Conservation (phyloP, 2,329 filamentous ascomycete species). For the Pleomassaria siparia region DNA sequence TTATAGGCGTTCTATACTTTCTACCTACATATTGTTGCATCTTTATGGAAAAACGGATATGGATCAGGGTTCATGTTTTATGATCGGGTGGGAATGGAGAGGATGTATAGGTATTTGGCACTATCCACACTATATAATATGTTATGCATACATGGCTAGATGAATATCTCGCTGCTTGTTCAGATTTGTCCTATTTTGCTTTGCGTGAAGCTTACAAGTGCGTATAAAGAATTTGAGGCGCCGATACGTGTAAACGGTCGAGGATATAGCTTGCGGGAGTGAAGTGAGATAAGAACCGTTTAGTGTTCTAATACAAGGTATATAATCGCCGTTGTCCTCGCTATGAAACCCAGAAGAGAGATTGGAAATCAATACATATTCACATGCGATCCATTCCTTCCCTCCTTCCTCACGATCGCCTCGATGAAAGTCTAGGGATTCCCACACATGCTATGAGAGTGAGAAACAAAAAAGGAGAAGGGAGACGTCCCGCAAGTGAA, state of each 20-base stretch:
- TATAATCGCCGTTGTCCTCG: background rate
- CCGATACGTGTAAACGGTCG: no score
- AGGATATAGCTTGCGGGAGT: no score
- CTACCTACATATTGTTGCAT: background rate
- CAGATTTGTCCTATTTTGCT: no score
- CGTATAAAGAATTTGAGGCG: no score
- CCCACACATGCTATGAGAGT: background rate
- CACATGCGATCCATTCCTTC: no score
- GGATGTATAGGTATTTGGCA: no score
- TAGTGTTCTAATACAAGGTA: background rate
- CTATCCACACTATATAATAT: no score
- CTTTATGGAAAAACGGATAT: background rate
- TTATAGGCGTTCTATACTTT: background rate
- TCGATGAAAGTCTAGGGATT: background rate
- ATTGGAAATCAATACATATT: background rate
- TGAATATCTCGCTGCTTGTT: no score
- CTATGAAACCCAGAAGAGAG: background rate
- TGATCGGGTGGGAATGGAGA: no score
- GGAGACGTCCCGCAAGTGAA: background rate
- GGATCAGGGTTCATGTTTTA: background rate
- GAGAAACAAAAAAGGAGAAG: background rate
- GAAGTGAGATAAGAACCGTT: background rate
- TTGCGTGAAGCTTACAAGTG: no score
- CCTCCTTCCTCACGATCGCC: background rate
- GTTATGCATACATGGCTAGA: no score